phyloP scores from a whole-genome alignment of 1,139 yeast species.

The Suhomyces maxii region DNA sequence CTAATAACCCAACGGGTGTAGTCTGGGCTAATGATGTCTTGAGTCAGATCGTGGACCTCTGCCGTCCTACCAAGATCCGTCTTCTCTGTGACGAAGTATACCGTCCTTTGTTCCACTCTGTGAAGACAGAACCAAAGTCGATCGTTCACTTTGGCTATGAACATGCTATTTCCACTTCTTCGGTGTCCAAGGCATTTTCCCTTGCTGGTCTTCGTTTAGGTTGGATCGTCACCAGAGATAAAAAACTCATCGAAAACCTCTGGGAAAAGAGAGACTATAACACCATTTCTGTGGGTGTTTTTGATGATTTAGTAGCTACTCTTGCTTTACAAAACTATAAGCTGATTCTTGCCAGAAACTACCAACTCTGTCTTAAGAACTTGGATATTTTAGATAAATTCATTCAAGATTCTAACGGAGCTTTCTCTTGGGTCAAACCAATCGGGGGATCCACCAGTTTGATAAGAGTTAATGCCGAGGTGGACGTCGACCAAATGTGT shows the following conservation, averaged over 20 bases:
- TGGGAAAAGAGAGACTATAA: slow-evolving; percentile 51
- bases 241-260: slow-evolving; percentile 30
- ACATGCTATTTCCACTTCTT: slow-evolving; percentile 49
- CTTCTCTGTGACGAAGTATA: slow-evolving; percentile 57
- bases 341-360: slow-evolving; percentile 38
- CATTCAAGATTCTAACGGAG: slow-evolving; percentile 30
- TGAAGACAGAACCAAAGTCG: slow-evolving; percentile 34
- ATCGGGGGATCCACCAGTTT: slow-evolving; percentile 53
- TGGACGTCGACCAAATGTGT: slow-evolving; percentile 36
- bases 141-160: slow-evolving; percentile 44
- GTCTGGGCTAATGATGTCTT: slow-evolving; percentile 40
- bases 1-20: slow-evolving; percentile 57
- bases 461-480: slow-evolving; percentile 29
- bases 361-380: slow-evolving; percentile 37
- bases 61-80: slow-evolving; percentile 31
- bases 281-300: slow-evolving; percentile 49
- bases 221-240: slow-evolving; percentile 48
- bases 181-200: slow-evolving; percentile 57
- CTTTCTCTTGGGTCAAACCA: slow-evolving; percentile 44
- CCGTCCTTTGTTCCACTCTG: slow-evolving; percentile 51
- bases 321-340: slow-evolving; percentile 41
- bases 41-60: slow-evolving; percentile 38
- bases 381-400: slow-evolving; percentile 35
- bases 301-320: slow-evolving; percentile 51
- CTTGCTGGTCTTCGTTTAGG: slow-evolving; percentile 58